These are phyloP conservation scores for Camptophora hylomeconis DNA, from an alignment of 2,329 filamentous ascomycete species.

Conservation along the genomic window DNA sequence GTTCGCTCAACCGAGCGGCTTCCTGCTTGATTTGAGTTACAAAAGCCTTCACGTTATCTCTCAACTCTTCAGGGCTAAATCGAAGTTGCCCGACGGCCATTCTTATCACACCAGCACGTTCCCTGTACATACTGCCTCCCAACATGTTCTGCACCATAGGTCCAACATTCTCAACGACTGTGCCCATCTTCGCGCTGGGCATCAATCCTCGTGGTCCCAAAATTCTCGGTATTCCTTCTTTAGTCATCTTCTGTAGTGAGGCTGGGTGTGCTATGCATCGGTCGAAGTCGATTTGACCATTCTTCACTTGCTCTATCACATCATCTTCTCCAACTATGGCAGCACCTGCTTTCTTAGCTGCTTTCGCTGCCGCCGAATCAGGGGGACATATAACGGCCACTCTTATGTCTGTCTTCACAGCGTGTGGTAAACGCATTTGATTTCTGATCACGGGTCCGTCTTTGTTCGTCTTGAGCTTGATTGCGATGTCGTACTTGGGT, in stretches of 20 bases:
- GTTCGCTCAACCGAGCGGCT: slow-evolving; percentile 50
- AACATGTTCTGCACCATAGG: slow-evolving; percentile 67
- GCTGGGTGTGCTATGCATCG: slow-evolving; percentile 73
- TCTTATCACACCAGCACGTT: slow-evolving; percentile 69
- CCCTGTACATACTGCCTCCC: slow-evolving; percentile 75
- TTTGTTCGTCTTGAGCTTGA: slow-evolving; percentile 71
- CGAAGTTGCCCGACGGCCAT: slow-evolving; percentile 84
- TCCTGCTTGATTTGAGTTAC: slow-evolving; percentile 68
- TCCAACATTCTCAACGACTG: slow-evolving; percentile 70
- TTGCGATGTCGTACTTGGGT: slow-evolving; percentile 77
- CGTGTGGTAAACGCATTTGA: slow-evolving; percentile 75
- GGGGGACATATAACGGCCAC: slow-evolving; percentile 89
- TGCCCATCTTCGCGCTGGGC: slow-evolving; percentile 79
- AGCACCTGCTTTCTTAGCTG: slow-evolving; percentile 67
- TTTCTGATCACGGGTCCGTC: slow-evolving; percentile 80
- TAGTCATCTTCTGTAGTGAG: slow-evolving; percentile 64
- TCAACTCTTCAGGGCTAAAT: slow-evolving; percentile 76
- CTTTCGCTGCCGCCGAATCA: slow-evolving; percentile 57
- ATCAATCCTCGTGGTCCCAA: slow-evolving; percentile 84
- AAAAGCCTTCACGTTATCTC: slow-evolving; percentile 68
- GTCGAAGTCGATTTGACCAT: slow-evolving; percentile 75
- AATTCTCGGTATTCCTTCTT: slow-evolving; percentile 65
- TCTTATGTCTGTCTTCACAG: slow-evolving; percentile 74
- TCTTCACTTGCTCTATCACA: slow-evolving; percentile 66
- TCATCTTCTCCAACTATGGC: slow-evolving; percentile 72